A percentile compares a stretch with the other conserved stretches of the same genome.
Evolutionary conservation across 768 basidiomycete species (phyloP).

Genomic region (Tremella yokohamensis): DNA sequence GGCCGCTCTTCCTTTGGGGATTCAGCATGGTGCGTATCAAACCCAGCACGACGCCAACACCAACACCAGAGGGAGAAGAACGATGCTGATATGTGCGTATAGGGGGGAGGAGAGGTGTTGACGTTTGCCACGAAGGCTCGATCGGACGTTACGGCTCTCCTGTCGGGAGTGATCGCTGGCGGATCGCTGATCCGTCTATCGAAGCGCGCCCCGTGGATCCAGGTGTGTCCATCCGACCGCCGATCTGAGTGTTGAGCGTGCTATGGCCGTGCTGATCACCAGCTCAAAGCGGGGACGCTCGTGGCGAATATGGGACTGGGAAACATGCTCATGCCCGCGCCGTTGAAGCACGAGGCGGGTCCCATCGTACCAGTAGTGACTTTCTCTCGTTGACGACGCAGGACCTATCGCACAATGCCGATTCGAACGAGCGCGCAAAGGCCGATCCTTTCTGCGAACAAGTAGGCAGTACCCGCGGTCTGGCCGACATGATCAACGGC

Average conservation of each 20-base stretch:
- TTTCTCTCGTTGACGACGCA: conserved; percentile 3
- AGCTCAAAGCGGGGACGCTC: conserved; percentile 35
- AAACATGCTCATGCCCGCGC: conserved; percentile 37
- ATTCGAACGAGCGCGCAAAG: conserved; percentile 17
- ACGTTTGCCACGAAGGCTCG: conserved; percentile 39
- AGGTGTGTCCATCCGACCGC: conserved; percentile 21
- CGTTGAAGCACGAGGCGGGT: conserved; percentile 29
- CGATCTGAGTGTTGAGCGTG: too few relatives aligned
- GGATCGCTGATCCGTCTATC: conserved; percentile 36
- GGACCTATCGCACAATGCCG: conserved; percentile 37
- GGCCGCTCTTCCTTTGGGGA: conserved; percentile 41
- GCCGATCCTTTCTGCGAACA: conserved; percentile 42
- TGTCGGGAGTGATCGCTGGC: conserved; percentile 37
- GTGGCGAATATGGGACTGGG: conserved; percentile 34
- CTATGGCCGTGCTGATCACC: background rate
- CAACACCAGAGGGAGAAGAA: background rate
- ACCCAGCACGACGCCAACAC: background rate
- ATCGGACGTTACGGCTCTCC: conserved; percentile 17
- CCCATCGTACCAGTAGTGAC: background rate
- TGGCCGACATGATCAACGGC: conserved; percentile 41
- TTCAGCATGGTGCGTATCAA: conserved; percentile 39
- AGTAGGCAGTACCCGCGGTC: conserved; percentile 28
- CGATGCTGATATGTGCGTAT: conserved; percentile 2
- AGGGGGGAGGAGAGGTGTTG: conserved; percentile 42
- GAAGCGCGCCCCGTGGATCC: conserved; percentile 21